Conservation (phyloP, 2,329 filamentous ascomycete genomes). For the Coniochaeta prunicola region DNA sequence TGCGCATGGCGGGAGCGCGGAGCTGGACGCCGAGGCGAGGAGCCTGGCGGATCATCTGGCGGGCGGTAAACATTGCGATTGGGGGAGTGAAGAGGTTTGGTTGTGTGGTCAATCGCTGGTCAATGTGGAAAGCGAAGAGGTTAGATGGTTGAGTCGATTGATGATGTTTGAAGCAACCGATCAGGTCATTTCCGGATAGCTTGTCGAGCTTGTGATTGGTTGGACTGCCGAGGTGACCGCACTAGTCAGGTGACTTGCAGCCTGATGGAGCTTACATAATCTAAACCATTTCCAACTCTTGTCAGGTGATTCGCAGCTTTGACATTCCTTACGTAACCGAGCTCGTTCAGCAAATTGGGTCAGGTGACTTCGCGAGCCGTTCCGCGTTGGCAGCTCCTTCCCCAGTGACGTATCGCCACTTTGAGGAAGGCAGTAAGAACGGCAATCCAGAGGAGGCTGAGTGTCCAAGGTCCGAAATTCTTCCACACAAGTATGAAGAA, state of each 20-base stretch:
- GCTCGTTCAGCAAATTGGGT: neutral
- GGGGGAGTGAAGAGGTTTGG: constrained; percentile 4
- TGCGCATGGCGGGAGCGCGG: constrained; percentile 47
- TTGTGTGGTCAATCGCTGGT: constrained; percentile 3
- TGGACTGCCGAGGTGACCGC: neutral
- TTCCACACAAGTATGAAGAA: neutral
- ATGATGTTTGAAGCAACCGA: constrained; percentile 3
- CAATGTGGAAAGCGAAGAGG: neutral
- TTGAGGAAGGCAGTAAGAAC: neutral
- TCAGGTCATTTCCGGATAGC: constrained; percentile 15
- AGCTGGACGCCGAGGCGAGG: constrained; percentile 57
- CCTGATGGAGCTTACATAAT: neutral
- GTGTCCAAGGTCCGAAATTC: neutral
- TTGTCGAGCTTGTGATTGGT: constrained; percentile 4
- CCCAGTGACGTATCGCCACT: neutral
- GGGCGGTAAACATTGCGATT: constrained; percentile 54
- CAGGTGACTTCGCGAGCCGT: neutral
- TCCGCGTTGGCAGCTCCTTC: neutral
- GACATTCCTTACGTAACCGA: neutral
- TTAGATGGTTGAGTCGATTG: neutral
- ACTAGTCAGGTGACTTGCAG: neutral
- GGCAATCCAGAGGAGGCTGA: neutral
- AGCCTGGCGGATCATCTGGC: constrained; percentile 51
- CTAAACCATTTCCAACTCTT: too few relatives aligned
- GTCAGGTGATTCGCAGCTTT: too few relatives aligned